phyloP scores from a whole-genome alignment of 2,329 filamentous ascomycete species.

The Ilyonectria sp. region DNA sequence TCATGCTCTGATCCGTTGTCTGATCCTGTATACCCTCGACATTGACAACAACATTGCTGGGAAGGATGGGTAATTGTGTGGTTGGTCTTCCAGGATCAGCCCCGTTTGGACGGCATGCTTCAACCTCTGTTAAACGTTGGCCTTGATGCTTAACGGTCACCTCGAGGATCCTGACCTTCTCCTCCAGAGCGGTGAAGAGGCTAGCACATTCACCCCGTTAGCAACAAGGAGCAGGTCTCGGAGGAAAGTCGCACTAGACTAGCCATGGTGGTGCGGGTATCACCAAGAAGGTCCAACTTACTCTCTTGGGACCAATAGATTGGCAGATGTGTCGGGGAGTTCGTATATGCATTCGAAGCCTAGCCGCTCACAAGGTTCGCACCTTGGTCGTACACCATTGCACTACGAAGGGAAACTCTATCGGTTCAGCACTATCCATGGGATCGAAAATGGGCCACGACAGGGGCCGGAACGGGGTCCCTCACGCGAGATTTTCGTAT shows the following conservation, averaged over 20 bases:
- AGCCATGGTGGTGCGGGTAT: not conserved
- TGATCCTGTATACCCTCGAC: slow-evolving; percentile 27
- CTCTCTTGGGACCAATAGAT: slow-evolving; percentile 26
- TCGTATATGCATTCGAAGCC: slow-evolving; percentile 35
- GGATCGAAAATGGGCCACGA: not conserved
- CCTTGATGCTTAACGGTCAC: slow-evolving; percentile 18
- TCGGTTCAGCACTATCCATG: not conserved
- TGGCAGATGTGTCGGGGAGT: slow-evolving; percentile 26
- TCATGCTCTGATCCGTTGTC: slow-evolving; percentile 25
- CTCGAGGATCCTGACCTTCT: slow-evolving; percentile 26
- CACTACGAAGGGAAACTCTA: slow-evolving; percentile 16
- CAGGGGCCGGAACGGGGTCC: not conserved
- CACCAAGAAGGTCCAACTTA: not conserved
- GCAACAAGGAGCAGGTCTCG: not conserved
- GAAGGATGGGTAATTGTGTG: not conserved
- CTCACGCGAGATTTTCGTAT: slow-evolving; percentile 27
- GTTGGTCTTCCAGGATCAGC: not conserved
- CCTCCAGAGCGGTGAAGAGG: slow-evolving; percentile 28
- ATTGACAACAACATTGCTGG: slow-evolving; percentile 23
- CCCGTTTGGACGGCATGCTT: not conserved
- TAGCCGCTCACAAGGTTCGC: slow-evolving; percentile 24
- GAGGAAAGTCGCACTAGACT: not conserved
- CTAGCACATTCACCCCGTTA: not conserved
- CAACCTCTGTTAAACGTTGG: slow-evolving; percentile 18
- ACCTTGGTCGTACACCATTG: slow-evolving; percentile 32